Evolutionary conservation across 129 eudicot species (phyloP), one percentile per base, ranked within the genome.

Genomic region (Deinandra increscens): DNA sequence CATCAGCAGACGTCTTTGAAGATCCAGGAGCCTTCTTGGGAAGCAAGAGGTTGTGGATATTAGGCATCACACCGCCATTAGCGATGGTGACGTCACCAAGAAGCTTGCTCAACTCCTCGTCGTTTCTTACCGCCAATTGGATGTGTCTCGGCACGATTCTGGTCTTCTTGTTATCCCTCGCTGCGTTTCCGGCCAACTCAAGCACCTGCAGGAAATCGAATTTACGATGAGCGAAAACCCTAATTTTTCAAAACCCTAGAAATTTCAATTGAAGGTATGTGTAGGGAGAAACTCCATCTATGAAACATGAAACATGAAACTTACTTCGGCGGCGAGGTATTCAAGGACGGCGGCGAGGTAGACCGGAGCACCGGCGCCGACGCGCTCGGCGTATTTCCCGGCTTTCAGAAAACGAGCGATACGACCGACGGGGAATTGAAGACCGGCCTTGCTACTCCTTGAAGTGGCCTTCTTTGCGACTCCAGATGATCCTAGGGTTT

Each of bases 91-190:
- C 81, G n/a, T 77, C 77, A 48, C 81, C 81, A 10, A 77, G 72
- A 70, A 77, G 81, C 81, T 77, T 77, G 64, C 81, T 77, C 23
- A 77, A 44, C n/a, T 77, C 82, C 17, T 78, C 82, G 13, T 78
- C 82, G 37, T 78, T 78, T 51, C 82, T 78, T 5, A 78, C 78
- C 6, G 81, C 81, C 67, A 77, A 77, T 43, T 77, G 81, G 29
- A 77, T 75, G 12, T 75, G 80, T 58, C 81, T 77, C 5, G 81
- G 81, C 9, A 77, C 76, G 13, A 77, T 77, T 62, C 81, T 60
- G 1, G 75, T 77, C 81, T 77, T 77, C 58, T 77, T 77, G 66
- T 77, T 77, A 20, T 77, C 81, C 14, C 81, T 69, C n/a, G 81
- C 81, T 20, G 81, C 81, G 49, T 77, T 77, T 77, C 81, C 81